Conservation (phyloP, 169 alveolate genomes). For the Plasmodium inui region DNA sequence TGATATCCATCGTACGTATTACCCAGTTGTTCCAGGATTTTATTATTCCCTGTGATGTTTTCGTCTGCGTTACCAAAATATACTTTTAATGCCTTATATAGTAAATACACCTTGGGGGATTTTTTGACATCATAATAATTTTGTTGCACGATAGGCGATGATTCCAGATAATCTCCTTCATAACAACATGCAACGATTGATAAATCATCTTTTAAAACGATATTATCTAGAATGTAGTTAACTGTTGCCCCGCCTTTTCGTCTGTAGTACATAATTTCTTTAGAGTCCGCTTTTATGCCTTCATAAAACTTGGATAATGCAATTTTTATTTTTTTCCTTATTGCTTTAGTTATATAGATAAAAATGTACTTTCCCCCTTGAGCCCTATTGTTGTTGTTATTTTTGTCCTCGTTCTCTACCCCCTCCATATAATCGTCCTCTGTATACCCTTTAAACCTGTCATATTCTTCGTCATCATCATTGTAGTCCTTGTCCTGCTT, state of each 20-base stretch:
- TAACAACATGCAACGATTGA: constrained; percentile 36
- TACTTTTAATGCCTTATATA: constrained; percentile 1
- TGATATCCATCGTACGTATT: neutral
- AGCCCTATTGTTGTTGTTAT: neutral
- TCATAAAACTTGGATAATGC: constrained; percentile 2
- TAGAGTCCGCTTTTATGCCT: neutral
- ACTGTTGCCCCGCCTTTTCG: constrained; percentile 6
- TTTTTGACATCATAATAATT: neutral
- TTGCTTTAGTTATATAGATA: neutral
- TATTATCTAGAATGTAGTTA: constrained; percentile 13
- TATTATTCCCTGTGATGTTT: constrained; percentile 5
- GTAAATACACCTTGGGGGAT: neutral
- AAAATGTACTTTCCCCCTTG: neutral
- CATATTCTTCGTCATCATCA: neutral
- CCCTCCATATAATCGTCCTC: neutral
- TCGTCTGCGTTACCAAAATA: constrained; percentile 19
- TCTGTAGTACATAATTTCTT: constrained; percentile 24
- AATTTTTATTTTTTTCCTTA: constrained; percentile 23
- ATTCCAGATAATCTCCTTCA: constrained; percentile 32
- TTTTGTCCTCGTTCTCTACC: neutral
- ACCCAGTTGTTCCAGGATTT: constrained; percentile 13
- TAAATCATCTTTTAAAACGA: neutral
- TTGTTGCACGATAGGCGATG: neutral
- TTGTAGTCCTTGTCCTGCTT: neutral
- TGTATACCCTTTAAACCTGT: neutral